Conservation (phyloP, 768 basidiomycete genomes). For the Termitomyces sp. region DNA sequence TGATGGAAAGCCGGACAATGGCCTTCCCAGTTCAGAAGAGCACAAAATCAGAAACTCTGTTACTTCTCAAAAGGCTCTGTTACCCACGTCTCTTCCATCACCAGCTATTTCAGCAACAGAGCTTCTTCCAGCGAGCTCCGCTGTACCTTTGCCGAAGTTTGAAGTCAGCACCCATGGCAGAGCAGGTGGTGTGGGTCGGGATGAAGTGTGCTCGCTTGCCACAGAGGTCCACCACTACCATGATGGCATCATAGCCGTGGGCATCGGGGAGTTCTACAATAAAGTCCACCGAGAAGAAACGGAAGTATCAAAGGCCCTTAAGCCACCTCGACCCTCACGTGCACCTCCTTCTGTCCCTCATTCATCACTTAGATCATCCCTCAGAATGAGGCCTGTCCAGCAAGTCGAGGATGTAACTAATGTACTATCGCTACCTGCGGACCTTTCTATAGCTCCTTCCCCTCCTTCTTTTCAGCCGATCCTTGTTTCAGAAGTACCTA, state of each 20-base stretch:
- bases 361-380: slow-evolving; percentile 31
- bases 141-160: slow-evolving; percentile 39
- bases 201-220: too few relatives aligned
- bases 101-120: slow-evolving; percentile 3
- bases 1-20: slow-evolving; percentile 16
- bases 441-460: slow-evolving; percentile 35
- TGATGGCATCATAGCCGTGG: too few relatives aligned
- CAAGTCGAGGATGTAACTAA: slow-evolving; percentile 34
- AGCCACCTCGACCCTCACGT: slow-evolving; percentile 28
- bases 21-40: slow-evolving; percentile 1
- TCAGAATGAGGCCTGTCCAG: slow-evolving; percentile 28
- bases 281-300: too few relatives aligned
- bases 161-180: too few relatives aligned
- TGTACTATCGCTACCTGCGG: slow-evolving; percentile 46
- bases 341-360: slow-evolving; percentile 14
- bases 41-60: slow-evolving; percentile 5
- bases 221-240: too few relatives aligned
- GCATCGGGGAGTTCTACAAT: too few relatives aligned
- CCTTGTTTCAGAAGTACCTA: slow-evolving; percentile 55
- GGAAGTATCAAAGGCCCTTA: slow-evolving; percentile 23
- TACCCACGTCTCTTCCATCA: slow-evolving; percentile 1
- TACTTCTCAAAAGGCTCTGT: slow-evolving; percentile 5
- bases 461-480: slow-evolving; percentile 62
- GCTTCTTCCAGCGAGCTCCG: slow-evolving; percentile 31
- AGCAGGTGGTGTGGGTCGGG: too few relatives aligned